phyloP scores from a whole-genome alignment of 345 rosid genomes.

The Aquilaria sinensis region DNA sequence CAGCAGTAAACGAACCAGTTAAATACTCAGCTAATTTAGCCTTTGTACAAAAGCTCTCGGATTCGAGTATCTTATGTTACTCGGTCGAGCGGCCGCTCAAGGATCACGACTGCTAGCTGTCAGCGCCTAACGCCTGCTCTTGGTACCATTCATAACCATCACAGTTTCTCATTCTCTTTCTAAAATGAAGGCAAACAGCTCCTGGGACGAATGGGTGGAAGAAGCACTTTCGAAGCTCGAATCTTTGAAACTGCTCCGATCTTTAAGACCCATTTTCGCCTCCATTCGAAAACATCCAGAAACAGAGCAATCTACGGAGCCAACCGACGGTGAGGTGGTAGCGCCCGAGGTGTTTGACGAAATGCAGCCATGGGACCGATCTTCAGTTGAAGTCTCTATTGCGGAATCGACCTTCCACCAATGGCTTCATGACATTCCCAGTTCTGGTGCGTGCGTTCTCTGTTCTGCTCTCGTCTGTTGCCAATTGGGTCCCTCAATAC shows the following conservation, averaged over 20 bases:
- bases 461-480: neutral
- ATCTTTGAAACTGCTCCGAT: slow-evolving; percentile 60
- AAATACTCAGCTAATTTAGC: too few relatives aligned
- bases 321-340: slow-evolving; percentile 18
- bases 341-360: slow-evolving; percentile 55
- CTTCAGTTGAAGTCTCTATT: slow-evolving; percentile 60
- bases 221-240: slow-evolving; percentile 68
- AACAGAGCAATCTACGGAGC: neutral
- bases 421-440: slow-evolving; percentile 82
- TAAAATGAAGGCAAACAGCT: slow-evolving; percentile 24
- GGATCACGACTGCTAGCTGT: too few relatives aligned
- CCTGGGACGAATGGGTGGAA: slow-evolving; percentile 71
- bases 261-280: slow-evolving; percentile 69
- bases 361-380: slow-evolving; percentile 78
- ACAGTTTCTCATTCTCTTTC: too few relatives aligned
- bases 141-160: too few relatives aligned
- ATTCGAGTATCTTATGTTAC: too few relatives aligned
- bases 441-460: slow-evolving; percentile 41
- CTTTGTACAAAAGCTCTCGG: too few relatives aligned
- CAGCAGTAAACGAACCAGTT: too few relatives aligned
- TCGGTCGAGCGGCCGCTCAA: too few relatives aligned
- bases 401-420: slow-evolving; percentile 52
- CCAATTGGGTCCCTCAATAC: neutral
- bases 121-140: too few relatives aligned
- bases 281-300: slow-evolving; percentile 15